These are phyloP conservation scores for Blastobotrys terrestris DNA, from an alignment of 805 yeast species.

Conservation along the genomic window DNA sequence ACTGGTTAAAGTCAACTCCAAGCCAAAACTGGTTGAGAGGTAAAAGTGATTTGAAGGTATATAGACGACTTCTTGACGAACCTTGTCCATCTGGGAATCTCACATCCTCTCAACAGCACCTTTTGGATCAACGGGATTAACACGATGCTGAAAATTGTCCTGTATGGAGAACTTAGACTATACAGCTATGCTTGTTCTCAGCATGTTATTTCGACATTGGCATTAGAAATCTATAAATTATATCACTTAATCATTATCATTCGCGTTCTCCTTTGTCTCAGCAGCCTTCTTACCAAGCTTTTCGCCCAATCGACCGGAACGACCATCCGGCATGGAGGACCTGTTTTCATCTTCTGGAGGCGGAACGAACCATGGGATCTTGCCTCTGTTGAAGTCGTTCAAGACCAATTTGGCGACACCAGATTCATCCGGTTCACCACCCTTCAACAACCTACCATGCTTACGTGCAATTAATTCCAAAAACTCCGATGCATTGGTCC, in stretches of 20 bases:
- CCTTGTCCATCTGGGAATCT: too few relatives aligned
- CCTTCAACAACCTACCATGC: constrained; percentile 86
- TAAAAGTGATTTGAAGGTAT: background rate
- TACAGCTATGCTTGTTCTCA: too few relatives aligned
- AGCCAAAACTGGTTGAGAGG: constrained; percentile 18
- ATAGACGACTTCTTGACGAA: background rate
- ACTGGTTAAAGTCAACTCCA: constrained; percentile 20
- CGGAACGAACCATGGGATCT: constrained; percentile 95
- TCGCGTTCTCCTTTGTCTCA: constrained; percentile 10
- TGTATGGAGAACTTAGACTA: too few relatives aligned
- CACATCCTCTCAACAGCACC: too few relatives aligned
- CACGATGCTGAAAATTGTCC: too few relatives aligned
- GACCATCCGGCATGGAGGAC: constrained; percentile 19
- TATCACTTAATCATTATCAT: constrained; percentile 16
- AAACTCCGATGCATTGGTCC: constrained; percentile 72
- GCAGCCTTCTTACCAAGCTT: constrained; percentile 7
- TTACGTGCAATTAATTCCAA: constrained; percentile 88
- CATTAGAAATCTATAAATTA: too few relatives aligned
- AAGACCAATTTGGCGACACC: constrained; percentile 87
- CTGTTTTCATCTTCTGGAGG: constrained; percentile 67
- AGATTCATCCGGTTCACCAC: constrained; percentile 96
- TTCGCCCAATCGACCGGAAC: constrained; percentile 18
- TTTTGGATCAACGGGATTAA: too few relatives aligned
- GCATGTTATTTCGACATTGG: too few relatives aligned
- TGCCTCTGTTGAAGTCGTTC: constrained; percentile 94